A percentile compares a stretch with the other conserved stretches of the same genome.
phyloP scores from a whole-genome alignment of 1,284 basidiomycete species.

The Hortiboletus rubellus region DNA sequence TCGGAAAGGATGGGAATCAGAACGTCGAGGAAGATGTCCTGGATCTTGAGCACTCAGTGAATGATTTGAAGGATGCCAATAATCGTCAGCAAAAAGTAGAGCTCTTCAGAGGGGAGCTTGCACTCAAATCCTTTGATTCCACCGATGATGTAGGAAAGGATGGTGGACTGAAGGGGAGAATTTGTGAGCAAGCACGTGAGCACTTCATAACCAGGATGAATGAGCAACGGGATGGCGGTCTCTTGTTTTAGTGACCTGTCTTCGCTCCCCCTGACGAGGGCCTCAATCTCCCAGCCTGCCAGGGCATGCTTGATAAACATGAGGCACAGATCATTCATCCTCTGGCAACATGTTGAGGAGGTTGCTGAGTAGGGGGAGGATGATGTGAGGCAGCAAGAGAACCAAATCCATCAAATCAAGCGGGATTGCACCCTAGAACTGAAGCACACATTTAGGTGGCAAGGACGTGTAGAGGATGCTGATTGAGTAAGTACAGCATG shows the following conservation, averaged over 20 bases:
- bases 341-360: too few relatives aligned
- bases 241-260: conserved; percentile 53
- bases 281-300: conserved; percentile 78
- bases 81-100: conserved; percentile 74
- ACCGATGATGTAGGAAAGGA: conserved; percentile 77
- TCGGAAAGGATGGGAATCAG: conserved; percentile 80
- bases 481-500: conserved; percentile 78
- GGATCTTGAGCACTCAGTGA: conserved; percentile 79
- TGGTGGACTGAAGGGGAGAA: conserved; percentile 65
- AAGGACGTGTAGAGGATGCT: conserved; percentile 77
- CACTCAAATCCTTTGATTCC: conserved; percentile 78
- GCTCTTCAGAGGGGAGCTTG: conserved; percentile 65
- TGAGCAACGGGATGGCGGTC: conserved; percentile 51
- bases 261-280: conserved; percentile 53
- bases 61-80: conserved; percentile 82
- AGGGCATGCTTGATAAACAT: conserved; percentile 85
- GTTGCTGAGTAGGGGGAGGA: too few relatives aligned
- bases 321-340: conserved; percentile 74
- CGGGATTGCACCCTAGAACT: conserved; percentile 34
- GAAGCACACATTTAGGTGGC: conserved; percentile 64
- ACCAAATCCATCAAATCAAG: conserved; percentile 17
- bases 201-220: conserved; percentile 90
- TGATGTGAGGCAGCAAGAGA: too few relatives aligned
- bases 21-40: conserved; percentile 88
- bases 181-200: conserved; percentile 81